Base-by-base conservation (phyloP, 352 stramenopile genomes). In the Pythium pyrilobum region DNA sequence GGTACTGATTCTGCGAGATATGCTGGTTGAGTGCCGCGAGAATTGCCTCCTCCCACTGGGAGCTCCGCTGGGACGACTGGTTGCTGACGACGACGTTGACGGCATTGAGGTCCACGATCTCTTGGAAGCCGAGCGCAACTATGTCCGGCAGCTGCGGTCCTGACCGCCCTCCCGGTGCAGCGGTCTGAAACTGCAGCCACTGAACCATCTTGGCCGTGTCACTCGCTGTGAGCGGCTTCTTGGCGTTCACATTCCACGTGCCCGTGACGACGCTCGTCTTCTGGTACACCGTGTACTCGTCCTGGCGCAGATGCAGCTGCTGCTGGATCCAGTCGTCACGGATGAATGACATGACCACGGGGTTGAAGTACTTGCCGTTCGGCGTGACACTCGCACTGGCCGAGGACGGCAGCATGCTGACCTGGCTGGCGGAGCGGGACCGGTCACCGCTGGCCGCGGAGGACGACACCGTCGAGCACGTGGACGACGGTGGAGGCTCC, bases 231-330 rank as follows among this genome's bases (percentile, higher is more conserved):
- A 96, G 69, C 18, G 95, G 96, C 49, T 98, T 98, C 75, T 99
- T 99, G 42, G 95, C 97, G 69, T 99, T 99, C 15, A 99, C 97
- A 66, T 99, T 99, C 95, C 96, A 99, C 25, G 97, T 99, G 38
- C 96, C 96, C 0, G 72, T 71, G 51, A 91, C 67, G 18, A 94
- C 48, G 24, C 54, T 68, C 20, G 73, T 87, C 16, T 73, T 51
- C 20, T 86, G 74, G 21, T 85, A 72, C 29, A 72, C 63, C 6
- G 79, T 94, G 67, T 92, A 95, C 46, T 69, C 64, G 10, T 66
- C 59, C 25, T 89, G 69, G 0, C 84, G 76, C 24, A 67, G 58
- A 4, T 70, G 70, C 23, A 95, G 47, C 49, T 93, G 77, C 54
- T 93, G 77, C 49, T 89, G 72, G 55, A 95, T 87, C 83, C 85